These are phyloP conservation scores for Aspergillus costaricaensis DNA, from an alignment of 2,329 filamentous ascomycete genomes.

Conservation along the genomic window DNA sequence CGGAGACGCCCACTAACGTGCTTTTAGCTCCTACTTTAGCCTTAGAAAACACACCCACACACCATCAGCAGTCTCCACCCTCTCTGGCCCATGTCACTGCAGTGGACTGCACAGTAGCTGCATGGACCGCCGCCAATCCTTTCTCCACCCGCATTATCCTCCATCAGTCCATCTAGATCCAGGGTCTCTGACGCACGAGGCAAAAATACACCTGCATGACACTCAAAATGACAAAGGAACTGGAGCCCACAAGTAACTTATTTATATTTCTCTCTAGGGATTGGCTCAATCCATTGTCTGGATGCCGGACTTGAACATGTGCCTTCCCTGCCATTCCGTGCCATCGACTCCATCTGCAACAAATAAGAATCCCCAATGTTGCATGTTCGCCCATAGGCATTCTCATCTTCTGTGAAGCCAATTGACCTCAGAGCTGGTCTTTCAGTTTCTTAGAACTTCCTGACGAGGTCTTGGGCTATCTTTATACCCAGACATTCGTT, in stretches of 20 bases:
- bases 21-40: not conserved
- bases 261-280: conserved; percentile 23
- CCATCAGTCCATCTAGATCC: conserved; percentile 42
- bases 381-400: conserved; percentile 20
- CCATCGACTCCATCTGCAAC: conserved; percentile 18
- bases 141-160: conserved; percentile 32
- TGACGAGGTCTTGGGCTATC: conserved; percentile 11
- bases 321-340: conserved; percentile 24
- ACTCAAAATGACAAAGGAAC: conserved; percentile 42
- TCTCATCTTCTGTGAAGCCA: conserved; percentile 17
- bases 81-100: conserved; percentile 29
- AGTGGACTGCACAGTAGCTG: conserved; percentile 23
- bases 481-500: conserved; percentile 29
- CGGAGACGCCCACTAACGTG: conserved; percentile 15
- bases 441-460: conserved; percentile 15
- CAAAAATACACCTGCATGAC: conserved; percentile 45
- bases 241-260: conserved; percentile 26
- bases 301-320: conserved; percentile 26
- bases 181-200: conserved; percentile 46
- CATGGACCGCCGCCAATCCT: conserved; percentile 40
- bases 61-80: conserved; percentile 24
- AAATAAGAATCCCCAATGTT: conserved; percentile 27
- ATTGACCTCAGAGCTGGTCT: conserved; percentile 16
- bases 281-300: conserved; percentile 25
- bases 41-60: conserved; percentile 18